Conservation (phyloP, 371 early-diverging fungal species). For the Zancudomyces culisetae region DNA sequence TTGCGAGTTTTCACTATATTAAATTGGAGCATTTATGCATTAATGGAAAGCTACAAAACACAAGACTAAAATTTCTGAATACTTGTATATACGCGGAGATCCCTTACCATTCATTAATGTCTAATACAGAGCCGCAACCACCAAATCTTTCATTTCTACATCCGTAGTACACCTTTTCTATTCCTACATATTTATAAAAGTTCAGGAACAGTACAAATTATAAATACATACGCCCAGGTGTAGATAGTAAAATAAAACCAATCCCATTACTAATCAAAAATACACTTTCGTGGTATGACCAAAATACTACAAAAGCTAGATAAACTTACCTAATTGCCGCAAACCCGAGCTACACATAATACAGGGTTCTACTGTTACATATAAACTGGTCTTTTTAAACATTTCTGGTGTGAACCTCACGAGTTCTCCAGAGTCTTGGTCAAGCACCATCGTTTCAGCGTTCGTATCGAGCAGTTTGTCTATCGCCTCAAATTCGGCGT, state of each 20-base stretch:
- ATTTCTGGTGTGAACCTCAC: slow-evolving; percentile 11
- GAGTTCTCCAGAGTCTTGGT: neutral
- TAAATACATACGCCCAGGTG: too few species aligned
- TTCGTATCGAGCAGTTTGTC: slow-evolving; percentile 37
- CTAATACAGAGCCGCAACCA: slow-evolving; percentile 76
- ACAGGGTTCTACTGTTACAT: slow-evolving; percentile 98
- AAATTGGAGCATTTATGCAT: too few species aligned
- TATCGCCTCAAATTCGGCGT: slow-evolving; percentile 83
- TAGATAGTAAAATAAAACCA: too few species aligned
- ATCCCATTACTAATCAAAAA: too few species aligned
- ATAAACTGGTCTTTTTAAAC: slow-evolving; percentile 47
- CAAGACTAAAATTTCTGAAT: too few species aligned
- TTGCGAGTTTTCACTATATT: neutral
- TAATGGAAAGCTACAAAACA: too few species aligned
- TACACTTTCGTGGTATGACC: too few species aligned
- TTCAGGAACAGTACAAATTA: too few species aligned
- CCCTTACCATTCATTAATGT: slow-evolving; percentile 43
- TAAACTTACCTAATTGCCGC: slow-evolving; percentile 36
- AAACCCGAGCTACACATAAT: slow-evolving; percentile 95
- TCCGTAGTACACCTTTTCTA: slow-evolving; percentile 70
- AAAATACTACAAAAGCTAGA: neutral
- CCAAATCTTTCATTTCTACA: slow-evolving; percentile 91
- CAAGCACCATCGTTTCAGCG: neutral
- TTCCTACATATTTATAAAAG: slow-evolving; percentile 15
- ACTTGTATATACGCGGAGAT: too few species aligned